Evolutionary conservation across 768 basidiomycete species (phyloP).

Genomic region (Gelatoporia subvermispora): DNA sequence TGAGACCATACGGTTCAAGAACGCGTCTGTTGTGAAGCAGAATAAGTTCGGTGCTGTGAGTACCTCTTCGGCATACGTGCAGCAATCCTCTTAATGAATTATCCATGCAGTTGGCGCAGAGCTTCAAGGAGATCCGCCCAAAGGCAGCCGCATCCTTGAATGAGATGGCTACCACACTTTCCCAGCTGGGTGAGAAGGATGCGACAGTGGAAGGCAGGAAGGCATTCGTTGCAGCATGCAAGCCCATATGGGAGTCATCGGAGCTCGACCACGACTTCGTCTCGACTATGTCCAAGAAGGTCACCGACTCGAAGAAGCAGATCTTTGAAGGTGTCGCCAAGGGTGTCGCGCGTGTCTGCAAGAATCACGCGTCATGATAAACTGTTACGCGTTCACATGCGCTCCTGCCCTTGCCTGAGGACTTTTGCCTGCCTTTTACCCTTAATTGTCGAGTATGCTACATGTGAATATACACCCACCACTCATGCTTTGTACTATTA

Average conservation of each 20-base stretch:
- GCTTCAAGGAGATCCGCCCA: slow-evolving; percentile 57
- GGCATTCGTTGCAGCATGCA: slow-evolving; percentile 47
- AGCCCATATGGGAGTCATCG: slow-evolving; percentile 29
- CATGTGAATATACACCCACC: too few relatives aligned
- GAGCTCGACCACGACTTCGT: slow-evolving; percentile 67
- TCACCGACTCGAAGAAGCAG: slow-evolving; percentile 67
- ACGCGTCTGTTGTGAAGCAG: slow-evolving; percentile 60
- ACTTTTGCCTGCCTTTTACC: too few relatives aligned
- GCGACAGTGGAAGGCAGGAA: slow-evolving; percentile 49
- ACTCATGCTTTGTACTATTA: too few relatives aligned
- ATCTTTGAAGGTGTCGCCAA: slow-evolving; percentile 68
- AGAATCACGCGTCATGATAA: slow-evolving; percentile 22
- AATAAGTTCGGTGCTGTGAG: slow-evolving; percentile 70
- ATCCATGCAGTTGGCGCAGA: slow-evolving; percentile 51
- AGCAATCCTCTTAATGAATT: not conserved
- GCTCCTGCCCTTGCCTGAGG: too few relatives aligned
- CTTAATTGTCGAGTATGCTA: too few relatives aligned
- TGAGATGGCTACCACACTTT: slow-evolving; percentile 51
- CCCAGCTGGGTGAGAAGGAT: slow-evolving; percentile 46
- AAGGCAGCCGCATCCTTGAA: slow-evolving; percentile 48
- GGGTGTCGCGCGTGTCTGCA: slow-evolving; percentile 53
- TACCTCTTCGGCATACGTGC: slow-evolving; percentile 4
- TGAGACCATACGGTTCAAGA: slow-evolving; percentile 73
- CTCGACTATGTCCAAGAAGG: slow-evolving; percentile 54
- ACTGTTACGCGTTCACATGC: not conserved